Evolutionary conservation across 2,329 filamentous ascomycete genomes (phyloP).

Genomic region (Triangularia setosa): DNA sequence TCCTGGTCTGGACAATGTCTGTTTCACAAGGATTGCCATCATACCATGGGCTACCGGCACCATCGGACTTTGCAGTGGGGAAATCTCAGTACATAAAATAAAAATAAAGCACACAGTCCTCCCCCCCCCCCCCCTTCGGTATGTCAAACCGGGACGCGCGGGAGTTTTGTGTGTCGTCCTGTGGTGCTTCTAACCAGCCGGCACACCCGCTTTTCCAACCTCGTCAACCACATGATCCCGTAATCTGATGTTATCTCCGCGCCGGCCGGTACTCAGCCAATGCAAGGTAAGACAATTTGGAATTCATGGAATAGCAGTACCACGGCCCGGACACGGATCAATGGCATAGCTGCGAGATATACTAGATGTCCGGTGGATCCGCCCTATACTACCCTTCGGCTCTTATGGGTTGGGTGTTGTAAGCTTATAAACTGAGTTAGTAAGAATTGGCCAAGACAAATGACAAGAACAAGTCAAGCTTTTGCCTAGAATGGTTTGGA

Average conservation of each 20-base stretch:
- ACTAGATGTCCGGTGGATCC: neutral
- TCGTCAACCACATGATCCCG: neutral
- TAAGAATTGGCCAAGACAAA: too few species aligned
- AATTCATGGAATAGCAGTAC: neutral
- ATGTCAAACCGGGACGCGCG: neutral
- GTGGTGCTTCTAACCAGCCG: neutral
- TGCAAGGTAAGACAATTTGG: neutral
- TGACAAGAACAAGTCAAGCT: too few species aligned
- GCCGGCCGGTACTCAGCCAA: neutral
- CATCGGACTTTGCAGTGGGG: constrained; percentile 1
- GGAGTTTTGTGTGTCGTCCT: neutral
- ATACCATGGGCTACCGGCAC: neutral
- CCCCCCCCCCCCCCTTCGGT: too few species aligned
- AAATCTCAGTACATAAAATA: neutral
- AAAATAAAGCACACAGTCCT: neutral
- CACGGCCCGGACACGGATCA: neutral
- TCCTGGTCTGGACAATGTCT: too few species aligned
- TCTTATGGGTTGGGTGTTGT: neutral
- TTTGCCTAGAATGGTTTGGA: too few species aligned
- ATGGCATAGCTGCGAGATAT: too few species aligned
- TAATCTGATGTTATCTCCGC: neutral
- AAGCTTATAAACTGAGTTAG: too few species aligned
- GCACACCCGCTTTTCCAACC: neutral
- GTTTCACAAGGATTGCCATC: neutral
- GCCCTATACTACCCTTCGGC: neutral